A percentile compares a stretch with the other conserved stretches of the same genome.
These are phyloP conservation scores for Toxicodendron radicans DNA, from an alignment of 345 rosid species.

Conservation along the genomic window DNA sequence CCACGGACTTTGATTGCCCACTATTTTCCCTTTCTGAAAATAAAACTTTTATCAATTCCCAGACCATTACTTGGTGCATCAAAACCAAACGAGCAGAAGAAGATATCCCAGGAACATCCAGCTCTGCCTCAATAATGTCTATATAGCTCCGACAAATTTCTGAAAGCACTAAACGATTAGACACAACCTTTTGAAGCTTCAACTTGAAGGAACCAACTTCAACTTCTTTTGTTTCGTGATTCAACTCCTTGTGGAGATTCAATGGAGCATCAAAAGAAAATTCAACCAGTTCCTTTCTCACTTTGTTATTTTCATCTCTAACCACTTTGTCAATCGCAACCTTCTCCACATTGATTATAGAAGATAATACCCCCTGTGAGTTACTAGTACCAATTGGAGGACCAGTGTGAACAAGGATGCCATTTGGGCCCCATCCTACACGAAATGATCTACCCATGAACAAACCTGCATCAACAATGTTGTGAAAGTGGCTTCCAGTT, in stretches of 20 bases:
- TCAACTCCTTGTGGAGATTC: constrained; percentile 66
- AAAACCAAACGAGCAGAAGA: constrained; percentile 66
- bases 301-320: constrained; percentile 62
- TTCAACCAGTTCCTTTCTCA: constrained; percentile 69
- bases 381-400: constrained; percentile 48
- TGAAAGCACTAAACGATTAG: constrained; percentile 61
- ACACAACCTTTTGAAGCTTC: constrained; percentile 68
- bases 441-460: constrained; percentile 98
- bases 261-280: constrained; percentile 74
- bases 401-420: constrained; percentile 86
- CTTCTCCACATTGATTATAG: constrained; percentile 72
- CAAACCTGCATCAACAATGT: constrained; percentile 88
- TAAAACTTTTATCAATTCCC: constrained; percentile 96
- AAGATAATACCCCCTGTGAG: constrained; percentile 58
- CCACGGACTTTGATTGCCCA: constrained; percentile 53
- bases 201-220: constrained; percentile 66
- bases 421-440: constrained; percentile 99
- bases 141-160: constrained; percentile 78
- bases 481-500: constrained; percentile 62
- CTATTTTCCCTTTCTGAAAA: constrained; percentile 69
- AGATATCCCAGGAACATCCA: constrained; percentile 74
- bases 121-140: constrained; percentile 74
- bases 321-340: constrained; percentile 87
- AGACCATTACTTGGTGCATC: constrained; percentile 90
- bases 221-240: constrained; percentile 58